These are phyloP conservation scores for Neurospora cerealis DNA, from an alignment of 495 filamentous ascomycete species.

Conservation along the genomic window DNA sequence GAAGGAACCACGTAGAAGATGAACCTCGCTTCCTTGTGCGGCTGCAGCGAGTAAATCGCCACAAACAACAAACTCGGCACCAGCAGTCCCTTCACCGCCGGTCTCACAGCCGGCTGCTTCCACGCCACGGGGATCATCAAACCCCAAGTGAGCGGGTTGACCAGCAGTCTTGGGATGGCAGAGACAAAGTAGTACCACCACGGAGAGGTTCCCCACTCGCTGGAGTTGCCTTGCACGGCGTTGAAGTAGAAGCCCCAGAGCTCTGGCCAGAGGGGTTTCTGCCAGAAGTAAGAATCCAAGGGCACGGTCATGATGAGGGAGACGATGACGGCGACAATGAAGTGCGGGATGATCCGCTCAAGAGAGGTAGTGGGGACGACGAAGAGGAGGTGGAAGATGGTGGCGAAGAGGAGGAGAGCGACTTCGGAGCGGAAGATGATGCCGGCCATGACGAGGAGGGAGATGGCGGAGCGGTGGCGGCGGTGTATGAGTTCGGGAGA, in stretches of 20 bases:
- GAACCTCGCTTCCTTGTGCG: constrained; percentile 96
- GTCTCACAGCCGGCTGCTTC: constrained; percentile 33
- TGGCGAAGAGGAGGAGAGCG: constrained; percentile 62
- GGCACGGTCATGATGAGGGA: constrained; percentile 58
- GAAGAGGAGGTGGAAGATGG: constrained; percentile 51
- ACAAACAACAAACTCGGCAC: constrained; percentile 64
- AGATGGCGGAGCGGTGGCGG: constrained; percentile 48
- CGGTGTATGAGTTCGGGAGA: constrained; percentile 16
- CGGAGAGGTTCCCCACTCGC: constrained; percentile 78
- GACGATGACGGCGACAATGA: constrained; percentile 49
- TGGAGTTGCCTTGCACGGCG: constrained; percentile 63
- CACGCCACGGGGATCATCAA: constrained; percentile 59
- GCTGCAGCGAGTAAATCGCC: constrained; percentile 68
- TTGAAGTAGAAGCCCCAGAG: constrained; percentile 87
- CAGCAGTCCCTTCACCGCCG: constrained; percentile 41
- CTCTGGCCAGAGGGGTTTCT: constrained; percentile 81
- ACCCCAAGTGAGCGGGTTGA: constrained; percentile 60
- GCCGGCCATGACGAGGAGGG: constrained; percentile 69
- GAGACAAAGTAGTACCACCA: constrained; percentile 78
- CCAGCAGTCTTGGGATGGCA: constrained; percentile 69
- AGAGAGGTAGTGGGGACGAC: constrained; percentile 45
- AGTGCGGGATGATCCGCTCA: constrained; percentile 52
- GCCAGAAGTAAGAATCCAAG: constrained; percentile 91
- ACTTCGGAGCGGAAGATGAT: constrained; percentile 86
- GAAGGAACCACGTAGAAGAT: constrained; percentile 79